These are phyloP conservation scores for Rhodotorula kratochvilovae DNA, from an alignment of 768 basidiomycete genomes.

Conservation along the genomic window DNA sequence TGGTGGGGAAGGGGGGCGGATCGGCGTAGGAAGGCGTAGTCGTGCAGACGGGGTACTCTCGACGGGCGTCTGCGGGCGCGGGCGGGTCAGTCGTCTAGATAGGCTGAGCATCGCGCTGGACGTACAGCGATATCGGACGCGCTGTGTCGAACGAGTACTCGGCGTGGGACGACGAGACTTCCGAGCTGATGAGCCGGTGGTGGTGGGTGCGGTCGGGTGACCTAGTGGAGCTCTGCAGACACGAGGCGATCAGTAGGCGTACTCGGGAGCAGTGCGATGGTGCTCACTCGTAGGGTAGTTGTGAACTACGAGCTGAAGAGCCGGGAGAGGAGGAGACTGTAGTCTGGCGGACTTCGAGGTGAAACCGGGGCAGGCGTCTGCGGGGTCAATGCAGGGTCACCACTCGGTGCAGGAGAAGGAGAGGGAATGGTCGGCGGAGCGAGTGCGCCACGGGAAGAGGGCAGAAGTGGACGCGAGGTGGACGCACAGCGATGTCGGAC, in stretches of 20 bases:
- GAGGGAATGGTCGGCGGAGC: background rate
- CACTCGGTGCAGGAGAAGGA: background rate
- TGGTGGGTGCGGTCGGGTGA: background rate
- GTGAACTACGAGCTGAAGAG: background rate
- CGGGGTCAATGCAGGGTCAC: background rate
- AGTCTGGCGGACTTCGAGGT: background rate
- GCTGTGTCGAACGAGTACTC: background rate
- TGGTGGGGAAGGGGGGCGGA: background rate
- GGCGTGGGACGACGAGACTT: background rate
- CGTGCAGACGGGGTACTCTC: background rate
- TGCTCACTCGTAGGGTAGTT: too few species aligned
- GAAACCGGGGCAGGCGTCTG: background rate
- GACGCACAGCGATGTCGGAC: constrained; percentile 32
- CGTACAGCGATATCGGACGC: constrained; percentile 6
- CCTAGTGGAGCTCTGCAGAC: too few species aligned
- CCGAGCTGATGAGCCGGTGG: background rate
- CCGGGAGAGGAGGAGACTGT: background rate
- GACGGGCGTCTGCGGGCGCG: background rate
- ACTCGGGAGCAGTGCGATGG: too few species aligned
- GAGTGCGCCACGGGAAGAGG: background rate
- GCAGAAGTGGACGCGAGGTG: background rate
- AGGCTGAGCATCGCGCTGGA: background rate
- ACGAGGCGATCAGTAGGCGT: too few species aligned
- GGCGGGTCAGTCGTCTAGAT: background rate
- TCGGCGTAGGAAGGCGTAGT: constrained; percentile 7